phyloP scores from a whole-genome alignment of 768 basidiomycete genomes.

The Leccinum sublutescens region DNA sequence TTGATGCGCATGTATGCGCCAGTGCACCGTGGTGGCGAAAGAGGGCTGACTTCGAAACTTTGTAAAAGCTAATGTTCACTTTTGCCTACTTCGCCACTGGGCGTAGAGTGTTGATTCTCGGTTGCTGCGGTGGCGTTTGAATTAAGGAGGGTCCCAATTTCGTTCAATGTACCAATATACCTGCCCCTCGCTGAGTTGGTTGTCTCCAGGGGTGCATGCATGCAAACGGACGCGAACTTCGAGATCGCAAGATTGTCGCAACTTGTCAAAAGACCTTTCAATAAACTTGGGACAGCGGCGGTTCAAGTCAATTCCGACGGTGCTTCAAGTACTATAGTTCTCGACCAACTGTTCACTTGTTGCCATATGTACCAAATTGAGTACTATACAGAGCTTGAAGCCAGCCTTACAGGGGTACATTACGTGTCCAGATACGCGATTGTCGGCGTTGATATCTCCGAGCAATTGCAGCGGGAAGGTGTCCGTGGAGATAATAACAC shows the following conservation, averaged over 20 bases:
- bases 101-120: not conserved
- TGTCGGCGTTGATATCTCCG: conserved; percentile 14
- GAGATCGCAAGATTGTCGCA: not conserved
- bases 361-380: not conserved
- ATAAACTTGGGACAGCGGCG: not conserved
- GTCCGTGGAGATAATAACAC: conserved; percentile 1
- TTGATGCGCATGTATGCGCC: not conserved
- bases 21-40: not conserved
- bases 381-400: not conserved
- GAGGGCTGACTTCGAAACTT: not conserved
- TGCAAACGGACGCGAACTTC: not conserved
- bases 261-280: not conserved
- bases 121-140: not conserved
- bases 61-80: not conserved
- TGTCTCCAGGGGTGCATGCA: not conserved
- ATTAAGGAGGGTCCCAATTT: not conserved
- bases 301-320: not conserved
- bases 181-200: not conserved
- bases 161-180: not conserved
- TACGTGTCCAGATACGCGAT: conserved; percentile 12
- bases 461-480: not conserved
- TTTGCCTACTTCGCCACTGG: not conserved
- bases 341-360: not conserved
- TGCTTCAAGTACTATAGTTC: not conserved
- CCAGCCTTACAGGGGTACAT: conserved; percentile 7